A percentile compares a stretch with the other conserved stretches of the same genome.
Evolutionary conservation across 345 rosid species (phyloP).

Genomic region (Salix suchowensis): DNA sequence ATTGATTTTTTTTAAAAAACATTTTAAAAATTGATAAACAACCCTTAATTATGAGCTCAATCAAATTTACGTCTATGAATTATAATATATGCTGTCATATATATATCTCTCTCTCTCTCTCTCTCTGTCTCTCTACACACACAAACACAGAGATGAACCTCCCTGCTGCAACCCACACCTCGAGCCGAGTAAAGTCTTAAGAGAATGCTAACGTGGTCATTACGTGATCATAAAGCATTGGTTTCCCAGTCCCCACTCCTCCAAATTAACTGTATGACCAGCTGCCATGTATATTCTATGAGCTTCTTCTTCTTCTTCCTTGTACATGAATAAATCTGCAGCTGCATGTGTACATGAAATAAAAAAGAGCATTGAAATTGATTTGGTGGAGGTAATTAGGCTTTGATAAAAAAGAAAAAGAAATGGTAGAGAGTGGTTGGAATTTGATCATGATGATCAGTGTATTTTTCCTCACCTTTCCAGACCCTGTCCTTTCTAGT

Average conservation of each 20-base stretch:
- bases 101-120: no score
- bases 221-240: neutral
- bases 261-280: no score
- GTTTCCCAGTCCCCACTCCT: neutral
- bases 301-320: neutral
- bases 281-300: neutral
- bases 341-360: neutral
- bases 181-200: no score
- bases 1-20: no score
- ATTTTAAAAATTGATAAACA: no score
- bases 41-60: no score
- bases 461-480: neutral
- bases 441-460: neutral
- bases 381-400: conserved; percentile 19
- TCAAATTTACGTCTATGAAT: no score
- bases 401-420: neutral
- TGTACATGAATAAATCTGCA: neutral
- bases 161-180: no score
- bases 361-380: neutral
- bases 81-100: no score
- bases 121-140: no score
- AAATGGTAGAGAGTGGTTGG: conserved; percentile 11
- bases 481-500: neutral
- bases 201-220: neutral
- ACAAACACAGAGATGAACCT: no score